Evolutionary conservation across 2,329 filamentous ascomycete species (phyloP).

Genomic region (Trichocomaceae sp.): DNA sequence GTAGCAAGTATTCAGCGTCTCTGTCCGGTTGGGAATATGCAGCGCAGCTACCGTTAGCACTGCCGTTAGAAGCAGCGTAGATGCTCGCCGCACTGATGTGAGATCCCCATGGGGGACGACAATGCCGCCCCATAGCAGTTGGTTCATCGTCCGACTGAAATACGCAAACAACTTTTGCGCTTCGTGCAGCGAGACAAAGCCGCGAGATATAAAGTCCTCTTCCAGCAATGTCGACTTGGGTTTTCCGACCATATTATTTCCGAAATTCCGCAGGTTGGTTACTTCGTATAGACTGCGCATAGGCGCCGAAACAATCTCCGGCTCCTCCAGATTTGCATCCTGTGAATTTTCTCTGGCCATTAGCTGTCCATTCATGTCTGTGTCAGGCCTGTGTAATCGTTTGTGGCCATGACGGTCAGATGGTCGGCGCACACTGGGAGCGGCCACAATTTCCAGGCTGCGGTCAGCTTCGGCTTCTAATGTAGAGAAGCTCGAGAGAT

Average conservation of each 20-base stretch:
- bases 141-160: conserved; percentile 47
- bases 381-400: conserved; percentile 17
- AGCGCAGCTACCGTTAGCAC: conserved; percentile 54
- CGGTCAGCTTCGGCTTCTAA: conserved; percentile 22
- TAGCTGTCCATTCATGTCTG: conserved; percentile 26
- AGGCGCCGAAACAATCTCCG: conserved; percentile 43
- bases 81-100: conserved; percentile 48
- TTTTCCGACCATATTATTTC: conserved; percentile 32
- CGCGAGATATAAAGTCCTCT: conserved; percentile 48
- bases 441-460: conserved; percentile 23
- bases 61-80: conserved; percentile 49
- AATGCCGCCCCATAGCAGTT: conserved; percentile 48
- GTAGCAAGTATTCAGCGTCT: conserved; percentile 50
- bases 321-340: conserved; percentile 36
- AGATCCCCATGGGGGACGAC: conserved; percentile 47
- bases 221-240: conserved; percentile 35
- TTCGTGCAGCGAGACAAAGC: conserved; percentile 41
- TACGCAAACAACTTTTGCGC: conserved; percentile 48
- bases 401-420: conserved; percentile 17
- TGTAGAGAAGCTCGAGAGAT: conserved; percentile 34
- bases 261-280: conserved; percentile 42
- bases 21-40: conserved; percentile 50
- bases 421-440: conserved; percentile 20
- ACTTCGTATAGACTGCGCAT: conserved; percentile 52
- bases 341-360: conserved; percentile 43